Evolutionary conservation across 2,329 filamentous ascomycete species (phyloP), one percentile per base, ranked within the genome.

Genomic region (Penicillium thymicola): DNA sequence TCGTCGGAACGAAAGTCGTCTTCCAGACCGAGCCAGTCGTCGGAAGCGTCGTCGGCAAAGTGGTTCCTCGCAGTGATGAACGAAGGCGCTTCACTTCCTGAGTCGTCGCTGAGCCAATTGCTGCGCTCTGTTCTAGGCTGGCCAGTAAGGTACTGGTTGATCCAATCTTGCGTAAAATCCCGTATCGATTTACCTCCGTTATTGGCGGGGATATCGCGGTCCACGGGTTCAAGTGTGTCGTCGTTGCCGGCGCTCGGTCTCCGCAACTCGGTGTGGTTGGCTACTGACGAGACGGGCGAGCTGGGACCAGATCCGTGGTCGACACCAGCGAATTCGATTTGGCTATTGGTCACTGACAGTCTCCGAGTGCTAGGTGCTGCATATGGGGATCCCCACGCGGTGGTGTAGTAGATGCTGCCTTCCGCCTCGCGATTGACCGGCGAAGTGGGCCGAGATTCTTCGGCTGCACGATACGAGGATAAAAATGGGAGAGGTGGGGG

Each of bases 331-430:
- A 83, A 72, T 59, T 74, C 66, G 81, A 84, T 72, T 60, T 74
- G 74, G 61, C 71, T 74, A 40, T 74, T 58, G 51, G 72, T 70
- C 62, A 71, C 69, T 56, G 76, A 75, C 25, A 75, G 64, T 62
- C 70, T 69, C 49, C 75, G 72, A 49, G 76, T 72, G 63, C 76
- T 88, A 13, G 81, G 78, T 38, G 87, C 82, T 54, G 89, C 87
- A 76, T 96, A 96, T 23, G 92, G 92, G 52, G 92, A 96, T 55
- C 92, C 92, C 92, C 92, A 96, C 72, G 88, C 92, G 47, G 91
- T 88, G 45, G 90, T 94, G 69, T 84, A 84, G 70, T 83, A 84
- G 45, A 79, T 72, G 61, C 76, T 79, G 57, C 78, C 80, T 60
- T 80, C 79, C 43, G 76, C 75, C 63, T 72, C 70, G 45, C 68